Evolutionary conservation across 2,329 filamentous ascomycete genomes (phyloP).

Genomic region (Falciphora oryzae): DNA sequence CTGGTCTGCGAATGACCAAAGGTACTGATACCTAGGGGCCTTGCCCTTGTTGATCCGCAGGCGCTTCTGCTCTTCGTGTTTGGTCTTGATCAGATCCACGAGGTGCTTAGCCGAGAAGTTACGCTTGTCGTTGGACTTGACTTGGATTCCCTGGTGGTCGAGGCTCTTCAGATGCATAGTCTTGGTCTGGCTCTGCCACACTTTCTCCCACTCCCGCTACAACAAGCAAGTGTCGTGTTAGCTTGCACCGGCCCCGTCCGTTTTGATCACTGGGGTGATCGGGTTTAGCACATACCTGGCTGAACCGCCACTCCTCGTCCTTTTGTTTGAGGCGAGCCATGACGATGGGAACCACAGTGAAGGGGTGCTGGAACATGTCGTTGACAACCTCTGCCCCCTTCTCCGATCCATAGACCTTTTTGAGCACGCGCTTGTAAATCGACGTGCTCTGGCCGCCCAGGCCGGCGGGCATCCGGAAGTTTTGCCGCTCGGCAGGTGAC

Average conservation of each 20-base stretch:
- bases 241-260: neutral
- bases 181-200: conserved; percentile 94
- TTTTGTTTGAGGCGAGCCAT: conserved; percentile 90
- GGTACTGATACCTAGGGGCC: conserved; percentile 65
- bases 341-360: conserved; percentile 81
- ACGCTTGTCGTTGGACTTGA: conserved; percentile 85
- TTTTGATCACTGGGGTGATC: neutral
- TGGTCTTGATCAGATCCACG: conserved; percentile 84
- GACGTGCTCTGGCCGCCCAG: conserved; percentile 91
- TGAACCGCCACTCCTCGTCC: conserved; percentile 95
- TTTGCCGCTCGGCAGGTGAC: conserved; percentile 62
- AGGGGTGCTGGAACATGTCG: conserved; percentile 79
- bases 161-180: conserved; percentile 93
- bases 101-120: conserved; percentile 86
- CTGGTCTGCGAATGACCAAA: conserved; percentile 67
- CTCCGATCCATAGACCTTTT: conserved; percentile 91
- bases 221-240: conserved; percentile 2
- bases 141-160: conserved; percentile 90
- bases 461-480: conserved; percentile 74
- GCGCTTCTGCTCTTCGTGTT: conserved; percentile 83
- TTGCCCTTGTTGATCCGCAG: conserved; percentile 57
- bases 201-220: conserved; percentile 94
- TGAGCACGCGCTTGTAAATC: conserved; percentile 94
- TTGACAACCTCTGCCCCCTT: conserved; percentile 79
- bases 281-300: conserved; percentile 44